Conservation (phyloP, 1,284 basidiomycete species). For the Sphaerobolus stellatus region DNA sequence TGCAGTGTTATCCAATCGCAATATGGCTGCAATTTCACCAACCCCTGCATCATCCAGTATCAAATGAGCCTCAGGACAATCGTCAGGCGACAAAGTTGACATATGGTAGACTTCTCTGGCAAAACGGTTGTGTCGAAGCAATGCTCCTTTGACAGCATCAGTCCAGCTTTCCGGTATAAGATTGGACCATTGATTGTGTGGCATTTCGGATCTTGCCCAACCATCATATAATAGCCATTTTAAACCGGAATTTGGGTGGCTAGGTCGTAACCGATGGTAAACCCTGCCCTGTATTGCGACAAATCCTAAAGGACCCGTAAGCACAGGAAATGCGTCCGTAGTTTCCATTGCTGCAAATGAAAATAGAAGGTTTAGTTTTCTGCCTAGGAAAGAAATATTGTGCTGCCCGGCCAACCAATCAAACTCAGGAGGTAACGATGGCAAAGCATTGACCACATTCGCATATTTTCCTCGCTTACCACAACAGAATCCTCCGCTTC, state of each 20-base stretch:
- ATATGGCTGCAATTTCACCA: slow-evolving; percentile 31
- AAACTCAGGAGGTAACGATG: slow-evolving; percentile 20
- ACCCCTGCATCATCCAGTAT: slow-evolving; percentile 23
- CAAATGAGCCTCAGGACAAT: slow-evolving; percentile 14
- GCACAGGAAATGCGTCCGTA: slow-evolving; percentile 25
- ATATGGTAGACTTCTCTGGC: slow-evolving; percentile 11
- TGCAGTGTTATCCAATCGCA: slow-evolving; percentile 26
- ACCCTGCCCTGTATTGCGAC: slow-evolving; percentile 31
- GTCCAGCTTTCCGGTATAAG: slow-evolving; percentile 27
- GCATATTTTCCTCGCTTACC: slow-evolving; percentile 16
- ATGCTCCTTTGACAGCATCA: slow-evolving; percentile 15
- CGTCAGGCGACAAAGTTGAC: not conserved
- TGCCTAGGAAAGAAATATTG: slow-evolving; percentile 23
- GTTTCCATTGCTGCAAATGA: slow-evolving; percentile 35
- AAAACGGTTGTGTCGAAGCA: slow-evolving; percentile 28
- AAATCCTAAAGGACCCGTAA: slow-evolving; percentile 19
- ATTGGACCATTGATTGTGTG: slow-evolving; percentile 9
- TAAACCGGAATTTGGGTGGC: slow-evolving; percentile 25
- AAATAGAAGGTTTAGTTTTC: slow-evolving; percentile 31
- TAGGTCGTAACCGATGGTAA: slow-evolving; percentile 33
- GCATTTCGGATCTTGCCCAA: slow-evolving; percentile 16
- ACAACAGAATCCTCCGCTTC: slow-evolving; percentile 23
- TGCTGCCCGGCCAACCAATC: slow-evolving; percentile 19
- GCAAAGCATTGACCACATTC: slow-evolving; percentile 18
- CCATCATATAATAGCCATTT: slow-evolving; percentile 38